phyloP scores from a whole-genome alignment of 768 basidiomycete species.

The Cystofilobasidium macerans region DNA sequence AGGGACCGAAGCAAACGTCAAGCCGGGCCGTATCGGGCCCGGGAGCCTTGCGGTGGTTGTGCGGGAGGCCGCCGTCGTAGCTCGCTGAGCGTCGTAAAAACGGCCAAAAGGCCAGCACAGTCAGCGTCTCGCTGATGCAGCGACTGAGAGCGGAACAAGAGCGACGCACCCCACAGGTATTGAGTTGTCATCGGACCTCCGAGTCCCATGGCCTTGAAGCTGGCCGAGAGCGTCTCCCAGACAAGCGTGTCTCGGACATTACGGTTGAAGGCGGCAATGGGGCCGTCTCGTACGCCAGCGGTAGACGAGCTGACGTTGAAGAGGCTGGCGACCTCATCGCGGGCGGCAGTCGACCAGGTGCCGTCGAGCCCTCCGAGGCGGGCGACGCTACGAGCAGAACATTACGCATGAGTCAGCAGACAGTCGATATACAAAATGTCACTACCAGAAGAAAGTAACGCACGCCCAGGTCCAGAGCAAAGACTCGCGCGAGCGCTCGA shows the following conservation, averaged over 20 bases:
- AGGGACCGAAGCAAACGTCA: constrained; percentile 36
- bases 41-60: neutral
- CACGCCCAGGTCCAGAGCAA: constrained; percentile 34
- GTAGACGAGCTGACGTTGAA: neutral
- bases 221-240: constrained; percentile 28
- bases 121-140: too few species aligned
- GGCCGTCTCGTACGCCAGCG: neutral
- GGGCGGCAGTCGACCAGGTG: constrained; percentile 4
- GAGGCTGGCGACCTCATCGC: neutral
- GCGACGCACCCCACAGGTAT: constrained; percentile 32
- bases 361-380: constrained; percentile 29
- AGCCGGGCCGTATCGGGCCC: constrained; percentile 30
- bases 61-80: constrained; percentile 17
- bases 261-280: constrained; percentile 22
- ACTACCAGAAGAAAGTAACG: neutral
- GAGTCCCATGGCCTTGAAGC: constrained; percentile 33
- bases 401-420: neutral
- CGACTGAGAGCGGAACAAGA: too few species aligned
- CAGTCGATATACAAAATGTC: too few species aligned
- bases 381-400: constrained; percentile 26
- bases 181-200: constrained; percentile 34
- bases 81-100: neutral
- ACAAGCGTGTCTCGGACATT: constrained; percentile 35
- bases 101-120: neutral
- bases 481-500: constrained; percentile 19